Percentiles rank a stretch among this genome's conserved stretches.
These are phyloP conservation scores for Candida palmyrensis DNA, from an alignment of 805 yeast genomes.

Conservation along the genomic window DNA sequence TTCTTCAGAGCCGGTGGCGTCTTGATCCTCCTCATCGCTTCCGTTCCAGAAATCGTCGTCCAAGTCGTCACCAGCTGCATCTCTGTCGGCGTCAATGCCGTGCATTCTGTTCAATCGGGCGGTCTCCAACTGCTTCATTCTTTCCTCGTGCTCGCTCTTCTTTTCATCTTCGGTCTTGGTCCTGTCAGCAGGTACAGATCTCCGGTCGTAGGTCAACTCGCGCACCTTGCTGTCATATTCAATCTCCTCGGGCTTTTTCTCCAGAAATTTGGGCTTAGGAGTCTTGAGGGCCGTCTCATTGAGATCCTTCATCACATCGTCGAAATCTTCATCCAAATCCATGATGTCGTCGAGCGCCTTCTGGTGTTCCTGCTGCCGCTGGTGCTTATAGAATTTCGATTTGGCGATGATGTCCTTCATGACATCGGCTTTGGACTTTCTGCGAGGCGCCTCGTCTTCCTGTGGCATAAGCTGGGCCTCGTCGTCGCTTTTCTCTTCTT, in stretches of 20 bases:
- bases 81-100: conserved; percentile 49
- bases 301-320: conserved; percentile 59
- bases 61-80: conserved; percentile 60
- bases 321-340: conserved; percentile 71
- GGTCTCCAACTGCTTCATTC: conserved; percentile 56
- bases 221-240: conserved; percentile 65
- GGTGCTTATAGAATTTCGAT: conserved; percentile 71
- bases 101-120: conserved; percentile 72
- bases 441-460: conserved; percentile 40
- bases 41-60: conserved; percentile 63
- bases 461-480: conserved; percentile 22
- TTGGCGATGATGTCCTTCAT: conserved; percentile 84
- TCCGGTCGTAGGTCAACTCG: conserved; percentile 62
- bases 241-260: conserved; percentile 37
- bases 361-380: conserved; percentile 64
- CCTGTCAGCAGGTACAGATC: conserved; percentile 78
- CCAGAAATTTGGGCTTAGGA: conserved; percentile 15
- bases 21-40: conserved; percentile 29
- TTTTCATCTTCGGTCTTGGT: conserved; percentile 76
- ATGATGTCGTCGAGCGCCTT: conserved; percentile 54
- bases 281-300: conserved; percentile 12
- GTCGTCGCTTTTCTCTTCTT: conserved; percentile 38
- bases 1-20: conserved; percentile 23
- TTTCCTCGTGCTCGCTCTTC: conserved; percentile 54
- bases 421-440: conserved; percentile 77